Evolutionary conservation across 495 filamentous ascomycete genomes (phyloP).

Genomic region (Cladorrhinum samala): DNA sequence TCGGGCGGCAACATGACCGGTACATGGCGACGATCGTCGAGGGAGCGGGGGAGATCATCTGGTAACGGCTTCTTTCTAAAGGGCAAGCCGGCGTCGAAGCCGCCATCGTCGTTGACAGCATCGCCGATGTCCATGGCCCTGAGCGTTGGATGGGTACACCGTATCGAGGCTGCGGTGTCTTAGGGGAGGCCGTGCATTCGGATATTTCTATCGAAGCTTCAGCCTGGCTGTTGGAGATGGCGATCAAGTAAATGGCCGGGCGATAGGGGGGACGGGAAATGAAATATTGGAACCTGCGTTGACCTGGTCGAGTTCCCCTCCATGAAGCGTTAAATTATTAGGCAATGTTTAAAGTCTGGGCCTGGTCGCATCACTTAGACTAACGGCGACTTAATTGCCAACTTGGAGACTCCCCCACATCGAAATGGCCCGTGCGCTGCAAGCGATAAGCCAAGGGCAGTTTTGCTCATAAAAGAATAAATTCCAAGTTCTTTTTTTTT

Average conservation of each 20-base stretch:
- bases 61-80: slow-evolving; percentile 56
- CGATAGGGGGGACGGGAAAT: background rate
- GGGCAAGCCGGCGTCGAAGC: slow-evolving; percentile 32
- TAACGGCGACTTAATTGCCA: background rate
- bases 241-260: background rate
- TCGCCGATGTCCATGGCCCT: slow-evolving; percentile 53
- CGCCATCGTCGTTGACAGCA: slow-evolving; percentile 36
- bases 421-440: slow-evolving; percentile 9
- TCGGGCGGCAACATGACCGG: slow-evolving; percentile 55
- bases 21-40: slow-evolving; percentile 74
- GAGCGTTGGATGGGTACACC: too few relatives aligned
- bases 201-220: too few relatives aligned
- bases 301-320: background rate
- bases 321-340: slow-evolving; percentile 3
- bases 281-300: background rate
- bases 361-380: slow-evolving; percentile 3
- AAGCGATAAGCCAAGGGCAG: background rate
- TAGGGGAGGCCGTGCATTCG: too few relatives aligned
- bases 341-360: slow-evolving; percentile 5
- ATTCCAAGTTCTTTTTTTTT: background rate
- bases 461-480: slow-evolving; percentile 2
- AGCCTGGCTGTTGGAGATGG: background rate
- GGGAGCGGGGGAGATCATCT: slow-evolving; percentile 78
- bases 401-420: slow-evolving; percentile 6
- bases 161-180: too few relatives aligned